Percentiles rank a stretch among this genome's conserved stretches.
phyloP scores from a whole-genome alignment of 1,284 basidiomycete genomes.

The Pascua guehoae region DNA sequence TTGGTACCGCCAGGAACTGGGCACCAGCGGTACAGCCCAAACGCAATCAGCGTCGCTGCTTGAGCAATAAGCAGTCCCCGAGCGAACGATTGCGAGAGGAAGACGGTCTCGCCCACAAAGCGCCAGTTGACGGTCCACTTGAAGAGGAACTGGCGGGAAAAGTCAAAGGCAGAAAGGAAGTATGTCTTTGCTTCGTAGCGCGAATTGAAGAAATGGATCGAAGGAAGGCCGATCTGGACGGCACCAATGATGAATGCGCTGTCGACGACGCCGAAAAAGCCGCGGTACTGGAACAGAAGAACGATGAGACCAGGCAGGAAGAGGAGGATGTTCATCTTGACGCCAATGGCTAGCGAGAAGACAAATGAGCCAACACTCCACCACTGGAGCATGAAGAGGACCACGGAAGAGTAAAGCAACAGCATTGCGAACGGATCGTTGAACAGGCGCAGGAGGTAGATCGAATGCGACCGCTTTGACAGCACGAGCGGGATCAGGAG shows the following conservation, averaged over 20 bases:
- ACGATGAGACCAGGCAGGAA: conserved; percentile 85
- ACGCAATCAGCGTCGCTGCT: conserved; percentile 57
- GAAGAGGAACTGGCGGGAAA: conserved; percentile 84
- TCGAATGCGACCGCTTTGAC: conserved; percentile 90
- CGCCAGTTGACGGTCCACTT: conserved; percentile 99
- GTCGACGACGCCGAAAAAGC: conserved; percentile 59
- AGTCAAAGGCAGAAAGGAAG: conserved; percentile 73
- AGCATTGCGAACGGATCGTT: conserved; percentile 88
- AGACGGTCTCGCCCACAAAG: conserved; percentile 70
- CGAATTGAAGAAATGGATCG: conserved; percentile 61
- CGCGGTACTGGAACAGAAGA: conserved; percentile 69
- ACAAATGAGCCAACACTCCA: conserved; percentile 43
- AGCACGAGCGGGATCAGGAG: conserved; percentile 70
- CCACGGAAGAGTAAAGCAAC: conserved; percentile 49
- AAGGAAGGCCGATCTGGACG: conserved; percentile 59
- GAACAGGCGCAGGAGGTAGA: conserved; percentile 88
- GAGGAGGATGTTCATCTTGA: conserved; percentile 96
- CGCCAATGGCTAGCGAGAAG: conserved; percentile 64
- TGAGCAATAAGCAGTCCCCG: conserved; percentile 66
- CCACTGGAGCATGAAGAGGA: conserved; percentile 58
- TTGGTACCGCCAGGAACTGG: conserved; percentile 60
- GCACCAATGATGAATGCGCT: conserved; percentile 57
- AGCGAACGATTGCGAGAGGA: conserved; percentile 66
- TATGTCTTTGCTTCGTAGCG: conserved; percentile 55
- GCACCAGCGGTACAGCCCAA: conserved; percentile 73